Conservation (phyloP, 1,139 yeast species). For the Geotrichum phurueaensis region DNA sequence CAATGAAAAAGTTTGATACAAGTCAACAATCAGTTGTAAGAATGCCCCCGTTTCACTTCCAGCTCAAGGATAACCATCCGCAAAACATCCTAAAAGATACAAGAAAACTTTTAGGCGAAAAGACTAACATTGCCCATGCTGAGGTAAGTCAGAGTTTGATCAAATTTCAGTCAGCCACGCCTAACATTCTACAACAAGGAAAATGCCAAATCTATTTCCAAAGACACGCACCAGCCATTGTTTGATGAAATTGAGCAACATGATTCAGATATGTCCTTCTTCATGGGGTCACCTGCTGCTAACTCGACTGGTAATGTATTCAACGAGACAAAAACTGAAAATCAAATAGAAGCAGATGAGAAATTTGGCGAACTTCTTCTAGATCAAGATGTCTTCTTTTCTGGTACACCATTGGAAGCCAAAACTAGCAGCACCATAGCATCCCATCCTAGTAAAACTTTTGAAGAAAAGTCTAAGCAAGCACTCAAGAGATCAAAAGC, state of each 20-base stretch:
- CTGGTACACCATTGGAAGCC: neutral
- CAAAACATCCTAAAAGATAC: slow-evolving; percentile 15
- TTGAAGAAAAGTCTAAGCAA: neutral
- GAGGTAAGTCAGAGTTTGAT: neutral
- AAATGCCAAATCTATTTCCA: neutral
- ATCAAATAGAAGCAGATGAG: slow-evolving; percentile 2
- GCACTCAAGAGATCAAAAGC: neutral
- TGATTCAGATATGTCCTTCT: slow-evolving; percentile 15
- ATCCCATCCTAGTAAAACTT: neutral
- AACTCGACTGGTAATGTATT: neutral
- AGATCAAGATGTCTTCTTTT: slow-evolving; percentile 10
- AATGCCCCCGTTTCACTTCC: slow-evolving; percentile 12
- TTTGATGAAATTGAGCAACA: neutral
- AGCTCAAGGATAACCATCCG: slow-evolving; percentile 11
- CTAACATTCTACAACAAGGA: neutral
- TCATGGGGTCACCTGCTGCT: slow-evolving; percentile 7
- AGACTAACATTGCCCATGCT: slow-evolving; percentile 6
- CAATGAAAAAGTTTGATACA: neutral
- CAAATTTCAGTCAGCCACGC: neutral
- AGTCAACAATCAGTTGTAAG: neutral
- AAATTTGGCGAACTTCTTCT: slow-evolving; percentile 7
- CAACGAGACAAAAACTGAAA: neutral
- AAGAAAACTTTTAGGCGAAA: slow-evolving; percentile 8
- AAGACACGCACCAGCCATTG: neutral
- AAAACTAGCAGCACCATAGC: neutral